Conservation (phyloP, 306 rosid species). For the Cicer arietinum region DNA sequence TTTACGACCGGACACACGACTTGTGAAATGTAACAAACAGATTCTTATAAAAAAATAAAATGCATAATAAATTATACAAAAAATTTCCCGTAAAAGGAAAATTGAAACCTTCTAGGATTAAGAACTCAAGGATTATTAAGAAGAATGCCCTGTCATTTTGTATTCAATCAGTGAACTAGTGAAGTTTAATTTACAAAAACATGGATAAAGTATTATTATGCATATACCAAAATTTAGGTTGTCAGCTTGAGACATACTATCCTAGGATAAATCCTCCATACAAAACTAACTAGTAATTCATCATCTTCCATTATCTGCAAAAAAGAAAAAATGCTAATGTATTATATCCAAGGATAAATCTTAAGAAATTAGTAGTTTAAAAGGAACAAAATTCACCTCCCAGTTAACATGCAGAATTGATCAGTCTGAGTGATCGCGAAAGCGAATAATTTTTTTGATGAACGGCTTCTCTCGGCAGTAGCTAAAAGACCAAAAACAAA, state of each 20-base stretch:
- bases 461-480: constrained; percentile 73
- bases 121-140: neutral
- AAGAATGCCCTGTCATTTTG: neutral
- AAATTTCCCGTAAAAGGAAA: neutral
- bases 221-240: constrained; percentile 39
- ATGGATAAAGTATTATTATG: neutral
- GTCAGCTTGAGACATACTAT: neutral
- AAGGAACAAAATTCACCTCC: constrained; percentile 42
- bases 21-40: no score
- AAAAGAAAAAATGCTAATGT: constrained; percentile 3
- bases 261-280: no score
- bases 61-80: neutral
- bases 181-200: constrained; percentile 27
- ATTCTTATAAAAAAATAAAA: neutral
- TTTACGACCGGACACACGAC: no score
- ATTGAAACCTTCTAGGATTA: neutral
- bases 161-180: neutral
- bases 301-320: constrained; percentile 33
- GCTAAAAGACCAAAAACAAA: constrained; percentile 46
- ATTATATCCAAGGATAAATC: constrained; percentile 32
- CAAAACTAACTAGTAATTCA: neutral
- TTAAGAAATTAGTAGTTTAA: constrained; percentile 16
- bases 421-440: constrained; percentile 78
- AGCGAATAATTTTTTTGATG: constrained; percentile 66
- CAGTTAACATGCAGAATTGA: constrained; percentile 34